Conservation (phyloP, 1,284 basidiomycete species). For the Laetiporus sulphureus region DNA sequence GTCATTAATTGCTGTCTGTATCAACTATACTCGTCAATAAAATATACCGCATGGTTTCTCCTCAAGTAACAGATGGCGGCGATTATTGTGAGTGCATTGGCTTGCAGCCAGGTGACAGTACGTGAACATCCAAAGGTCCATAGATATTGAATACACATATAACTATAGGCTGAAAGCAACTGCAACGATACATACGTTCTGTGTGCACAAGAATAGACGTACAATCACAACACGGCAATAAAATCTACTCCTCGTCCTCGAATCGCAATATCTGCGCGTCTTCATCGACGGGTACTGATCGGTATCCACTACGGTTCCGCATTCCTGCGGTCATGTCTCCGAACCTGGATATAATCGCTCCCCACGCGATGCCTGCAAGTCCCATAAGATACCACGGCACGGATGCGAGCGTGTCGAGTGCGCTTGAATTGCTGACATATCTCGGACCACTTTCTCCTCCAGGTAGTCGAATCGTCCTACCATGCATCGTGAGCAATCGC, state of each 20-base stretch:
- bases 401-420: conserved; percentile 68
- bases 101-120: too few species aligned
- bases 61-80: too few species aligned
- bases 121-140: too few species aligned
- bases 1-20: too few species aligned
- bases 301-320: conserved; percentile 61
- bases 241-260: conserved; percentile 63
- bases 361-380: conserved; percentile 66
- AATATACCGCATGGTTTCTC: too few species aligned
- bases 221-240: too few species aligned
- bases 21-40: too few species aligned
- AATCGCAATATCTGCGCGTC: conserved; percentile 81
- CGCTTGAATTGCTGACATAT: conserved; percentile 42
- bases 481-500: not conserved
- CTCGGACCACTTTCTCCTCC: conserved; percentile 38
- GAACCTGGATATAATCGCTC: conserved; percentile 45
- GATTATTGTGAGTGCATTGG: too few species aligned
- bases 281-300: conserved; percentile 80
- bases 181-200: too few species aligned
- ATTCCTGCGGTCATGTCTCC: conserved; percentile 37
- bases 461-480: conserved; percentile 74
- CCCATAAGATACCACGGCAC: conserved; percentile 87
- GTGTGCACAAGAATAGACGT: too few species aligned
- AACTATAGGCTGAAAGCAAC: too few species aligned
- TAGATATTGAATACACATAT: too few species aligned